A percentile compares a stretch with the other conserved stretches of the same genome.
Conservation (phyloP, 2,329 filamentous ascomycete species). For the Microthyrium microscopicum region DNA sequence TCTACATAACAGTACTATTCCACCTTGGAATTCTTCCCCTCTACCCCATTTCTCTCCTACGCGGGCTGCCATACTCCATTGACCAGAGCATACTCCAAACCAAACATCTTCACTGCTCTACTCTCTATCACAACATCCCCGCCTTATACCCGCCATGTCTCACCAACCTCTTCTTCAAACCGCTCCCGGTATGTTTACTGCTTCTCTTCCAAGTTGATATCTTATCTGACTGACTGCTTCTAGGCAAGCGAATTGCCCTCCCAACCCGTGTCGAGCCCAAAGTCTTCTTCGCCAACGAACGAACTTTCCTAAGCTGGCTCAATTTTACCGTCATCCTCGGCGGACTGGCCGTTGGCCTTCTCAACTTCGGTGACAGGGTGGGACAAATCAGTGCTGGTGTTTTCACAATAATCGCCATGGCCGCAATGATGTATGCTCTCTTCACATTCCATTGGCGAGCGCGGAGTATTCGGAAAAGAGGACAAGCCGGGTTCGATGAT, state of each 20-base stretch:
- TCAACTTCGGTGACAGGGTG: conserved; percentile 92
- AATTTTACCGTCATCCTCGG: conserved; percentile 99
- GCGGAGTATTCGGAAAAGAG: conserved; percentile 75
- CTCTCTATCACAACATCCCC: too few relatives aligned
- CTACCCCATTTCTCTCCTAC: too few relatives aligned
- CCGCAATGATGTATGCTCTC: conserved; percentile 87
- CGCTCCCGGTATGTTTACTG: conserved; percentile 52
- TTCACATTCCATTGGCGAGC: conserved; percentile 96
- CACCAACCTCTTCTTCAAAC: conserved; percentile 92
- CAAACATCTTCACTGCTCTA: too few relatives aligned
- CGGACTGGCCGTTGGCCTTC: conserved; percentile 85
- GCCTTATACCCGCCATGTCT: conserved; percentile 77
- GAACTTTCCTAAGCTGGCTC: conserved; percentile 97
- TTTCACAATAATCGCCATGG: conserved; percentile 88
- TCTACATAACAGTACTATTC: too few relatives aligned
- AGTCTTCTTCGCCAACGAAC: conserved; percentile 99
- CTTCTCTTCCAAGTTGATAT: conserved; percentile 5
- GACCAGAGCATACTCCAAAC: too few relatives aligned
- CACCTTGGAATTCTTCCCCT: too few relatives aligned
- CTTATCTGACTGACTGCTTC: too few relatives aligned
- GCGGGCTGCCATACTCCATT: too few relatives aligned
- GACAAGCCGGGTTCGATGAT: conserved; percentile 93
- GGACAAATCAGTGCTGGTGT: conserved; percentile 87
- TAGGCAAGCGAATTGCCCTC: conserved; percentile 95
- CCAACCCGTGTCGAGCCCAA: conserved; percentile 97